Conservation (phyloP, 192 early-diverging fungal genomes). For the Entophlyctis luteolus region DNA sequence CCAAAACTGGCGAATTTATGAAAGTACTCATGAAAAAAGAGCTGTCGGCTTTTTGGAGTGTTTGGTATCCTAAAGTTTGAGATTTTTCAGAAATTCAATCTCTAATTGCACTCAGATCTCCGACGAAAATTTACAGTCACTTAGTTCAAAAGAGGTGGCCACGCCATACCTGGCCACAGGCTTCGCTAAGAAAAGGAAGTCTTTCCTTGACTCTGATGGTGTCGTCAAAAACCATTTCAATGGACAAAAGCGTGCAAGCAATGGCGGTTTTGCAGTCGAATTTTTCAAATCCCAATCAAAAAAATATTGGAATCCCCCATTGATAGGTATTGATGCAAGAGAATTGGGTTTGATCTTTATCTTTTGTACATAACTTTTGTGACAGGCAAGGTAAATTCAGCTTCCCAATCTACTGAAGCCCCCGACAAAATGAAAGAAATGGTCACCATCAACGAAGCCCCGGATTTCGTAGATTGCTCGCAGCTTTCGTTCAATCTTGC, state of each 20-base stretch:
- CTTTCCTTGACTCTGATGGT: too few relatives aligned
- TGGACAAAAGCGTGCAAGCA: not conserved
- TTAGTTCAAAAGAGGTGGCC: not conserved
- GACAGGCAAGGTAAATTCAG: too few relatives aligned
- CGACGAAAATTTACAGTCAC: not conserved
- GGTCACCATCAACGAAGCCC: too few relatives aligned
- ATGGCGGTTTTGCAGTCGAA: too few relatives aligned
- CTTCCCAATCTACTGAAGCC: too few relatives aligned
- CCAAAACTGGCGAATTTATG: not conserved
- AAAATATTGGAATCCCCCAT: not conserved
- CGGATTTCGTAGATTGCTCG: slow-evolving; percentile 19
- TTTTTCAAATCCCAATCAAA: too few relatives aligned
- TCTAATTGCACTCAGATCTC: not conserved
- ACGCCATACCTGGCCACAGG: not conserved
- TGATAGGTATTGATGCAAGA: not conserved
- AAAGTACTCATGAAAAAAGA: slow-evolving; percentile 3
- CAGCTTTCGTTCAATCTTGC: slow-evolving; percentile 42
- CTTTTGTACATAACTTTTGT: too few relatives aligned
- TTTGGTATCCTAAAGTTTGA: slow-evolving; percentile 29
- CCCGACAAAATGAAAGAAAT: too few relatives aligned
- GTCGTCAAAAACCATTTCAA: not conserved
- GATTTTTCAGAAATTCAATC: not conserved
- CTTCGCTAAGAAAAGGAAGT: not conserved
- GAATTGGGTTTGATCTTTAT: not conserved
- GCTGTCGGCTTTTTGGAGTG: slow-evolving; percentile 20